Percentiles rank a stretch among this genome's conserved stretches.
Conservation (phyloP, 495 filamentous ascomycete genomes). For the Trichoderma reesei region DNA sequence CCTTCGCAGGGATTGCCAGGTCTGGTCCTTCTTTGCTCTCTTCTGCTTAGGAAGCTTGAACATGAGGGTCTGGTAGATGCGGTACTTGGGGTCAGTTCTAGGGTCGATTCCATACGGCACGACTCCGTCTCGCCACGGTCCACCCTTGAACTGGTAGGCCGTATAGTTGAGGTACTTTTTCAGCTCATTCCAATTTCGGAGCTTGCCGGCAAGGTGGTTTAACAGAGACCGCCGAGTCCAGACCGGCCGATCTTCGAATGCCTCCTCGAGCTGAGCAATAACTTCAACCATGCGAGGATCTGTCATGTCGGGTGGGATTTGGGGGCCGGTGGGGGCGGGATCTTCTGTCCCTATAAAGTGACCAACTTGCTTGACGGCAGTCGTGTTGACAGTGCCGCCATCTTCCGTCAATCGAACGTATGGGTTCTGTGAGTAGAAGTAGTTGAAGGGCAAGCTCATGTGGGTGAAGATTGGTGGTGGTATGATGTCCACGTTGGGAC, state of each 20-base stretch:
- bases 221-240: slow-evolving; percentile 74
- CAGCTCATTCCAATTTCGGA: slow-evolving; percentile 39
- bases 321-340: slow-evolving; percentile 28
- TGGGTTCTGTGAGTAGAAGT: slow-evolving; percentile 46
- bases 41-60: slow-evolving; percentile 50
- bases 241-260: slow-evolving; percentile 67
- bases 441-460: slow-evolving; percentile 58
- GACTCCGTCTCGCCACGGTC: slow-evolving; percentile 83
- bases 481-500: slow-evolving; percentile 55
- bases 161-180: slow-evolving; percentile 62
- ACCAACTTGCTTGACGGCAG: slow-evolving; percentile 42
- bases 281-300: slow-evolving; percentile 45
- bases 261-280: slow-evolving; percentile 45
- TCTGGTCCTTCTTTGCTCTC: slow-evolving; percentile 31
- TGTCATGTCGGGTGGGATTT: slow-evolving; percentile 30
- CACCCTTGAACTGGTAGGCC: slow-evolving; percentile 80
- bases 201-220: slow-evolving; percentile 50
- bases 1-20: slow-evolving; percentile 31
- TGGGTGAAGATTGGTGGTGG: slow-evolving; percentile 69
- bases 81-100: slow-evolving; percentile 58
- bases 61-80: slow-evolving; percentile 77
- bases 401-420: slow-evolving; percentile 29
- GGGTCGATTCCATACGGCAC: slow-evolving; percentile 82
- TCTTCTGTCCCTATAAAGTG: slow-evolving; percentile 54
- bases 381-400: slow-evolving; percentile 17